Conservation (phyloP, 2,329 filamentous ascomycete species). For the Pyrenochaeta sp. region DNA sequence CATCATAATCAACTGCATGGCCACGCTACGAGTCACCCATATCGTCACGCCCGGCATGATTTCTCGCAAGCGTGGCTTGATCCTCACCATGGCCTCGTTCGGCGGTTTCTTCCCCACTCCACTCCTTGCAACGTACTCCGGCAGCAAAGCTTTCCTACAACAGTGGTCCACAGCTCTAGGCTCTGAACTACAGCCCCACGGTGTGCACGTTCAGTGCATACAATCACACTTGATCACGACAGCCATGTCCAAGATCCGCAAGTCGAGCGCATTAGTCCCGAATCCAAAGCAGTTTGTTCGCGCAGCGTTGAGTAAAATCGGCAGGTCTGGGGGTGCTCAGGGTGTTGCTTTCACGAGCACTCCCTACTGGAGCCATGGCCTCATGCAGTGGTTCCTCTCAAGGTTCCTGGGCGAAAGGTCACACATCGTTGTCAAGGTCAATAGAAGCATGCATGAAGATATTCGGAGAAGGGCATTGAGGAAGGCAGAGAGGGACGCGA, state of each 20-base stretch:
- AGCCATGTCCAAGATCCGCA: conserved; percentile 95
- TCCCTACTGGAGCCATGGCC: conserved; percentile 89
- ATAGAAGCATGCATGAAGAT: conserved; percentile 77
- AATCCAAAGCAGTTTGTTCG: conserved; percentile 84
- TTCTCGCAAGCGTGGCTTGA: conserved; percentile 82
- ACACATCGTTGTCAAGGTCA: conserved; percentile 65
- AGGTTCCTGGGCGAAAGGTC: conserved; percentile 67
- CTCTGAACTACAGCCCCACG: conserved; percentile 79
- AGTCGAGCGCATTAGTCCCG: conserved; percentile 78
- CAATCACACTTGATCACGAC: conserved; percentile 93
- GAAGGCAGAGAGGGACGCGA: conserved; percentile 83
- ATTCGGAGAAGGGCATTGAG: conserved; percentile 83
- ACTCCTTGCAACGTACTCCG: conserved; percentile 93
- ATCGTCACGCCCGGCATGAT: conserved; percentile 85
- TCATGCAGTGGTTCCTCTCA: conserved; percentile 84
- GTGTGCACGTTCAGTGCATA: conserved; percentile 89
- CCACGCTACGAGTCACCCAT: conserved; percentile 87
- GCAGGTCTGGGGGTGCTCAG: conserved; percentile 78
- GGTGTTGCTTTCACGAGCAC: conserved; percentile 84
- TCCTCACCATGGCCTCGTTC: conserved; percentile 97
- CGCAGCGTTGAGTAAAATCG: conserved; percentile 80
- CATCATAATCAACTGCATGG: conserved; percentile 93
- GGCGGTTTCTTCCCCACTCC: conserved; percentile 92
- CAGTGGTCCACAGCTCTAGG: conserved; percentile 91
- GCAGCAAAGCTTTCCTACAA: conserved; percentile 97